Evolutionary conservation across 2,329 filamentous ascomycete species (phyloP).

Genomic region (Aureobasidium lini): DNA sequence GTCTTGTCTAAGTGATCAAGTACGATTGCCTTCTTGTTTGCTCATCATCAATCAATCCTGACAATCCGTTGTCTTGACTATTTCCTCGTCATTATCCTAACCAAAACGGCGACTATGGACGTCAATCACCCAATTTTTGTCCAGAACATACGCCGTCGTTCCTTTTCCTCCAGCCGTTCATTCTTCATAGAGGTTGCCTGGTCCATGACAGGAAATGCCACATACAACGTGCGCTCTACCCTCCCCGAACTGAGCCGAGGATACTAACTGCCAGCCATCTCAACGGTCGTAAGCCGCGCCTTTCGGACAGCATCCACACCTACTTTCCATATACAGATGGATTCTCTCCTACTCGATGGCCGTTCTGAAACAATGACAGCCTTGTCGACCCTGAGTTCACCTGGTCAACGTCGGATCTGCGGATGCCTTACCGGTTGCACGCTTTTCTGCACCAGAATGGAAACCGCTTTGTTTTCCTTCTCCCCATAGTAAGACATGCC

Average conservation of each 20-base stretch:
- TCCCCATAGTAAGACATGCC: background rate
- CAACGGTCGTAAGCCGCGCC: slow-evolving; percentile 2
- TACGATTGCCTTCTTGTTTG: background rate
- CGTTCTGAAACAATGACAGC: slow-evolving; percentile 12
- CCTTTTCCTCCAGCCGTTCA: background rate
- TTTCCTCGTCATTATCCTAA: slow-evolving; percentile 1
- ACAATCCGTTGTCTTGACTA: background rate
- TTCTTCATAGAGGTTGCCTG: background rate
- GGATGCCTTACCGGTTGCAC: background rate
- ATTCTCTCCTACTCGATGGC: background rate
- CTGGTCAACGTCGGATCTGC: background rate
- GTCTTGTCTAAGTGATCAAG: background rate
- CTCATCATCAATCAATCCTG: background rate
- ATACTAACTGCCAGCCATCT: background rate
- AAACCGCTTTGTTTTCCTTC: background rate
- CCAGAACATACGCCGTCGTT: background rate
- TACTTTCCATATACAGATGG: background rate
- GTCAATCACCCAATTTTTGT: background rate
- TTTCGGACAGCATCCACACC: background rate
- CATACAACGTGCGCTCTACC: background rate
- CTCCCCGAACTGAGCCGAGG: background rate
- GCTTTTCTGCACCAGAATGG: background rate
- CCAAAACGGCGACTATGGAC: slow-evolving; percentile 11
- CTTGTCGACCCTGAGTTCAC: background rate
- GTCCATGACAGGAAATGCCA: background rate